Evolutionary conservation across 306 rosid genomes (phyloP).

Genomic region (Dryas octopetala): DNA sequence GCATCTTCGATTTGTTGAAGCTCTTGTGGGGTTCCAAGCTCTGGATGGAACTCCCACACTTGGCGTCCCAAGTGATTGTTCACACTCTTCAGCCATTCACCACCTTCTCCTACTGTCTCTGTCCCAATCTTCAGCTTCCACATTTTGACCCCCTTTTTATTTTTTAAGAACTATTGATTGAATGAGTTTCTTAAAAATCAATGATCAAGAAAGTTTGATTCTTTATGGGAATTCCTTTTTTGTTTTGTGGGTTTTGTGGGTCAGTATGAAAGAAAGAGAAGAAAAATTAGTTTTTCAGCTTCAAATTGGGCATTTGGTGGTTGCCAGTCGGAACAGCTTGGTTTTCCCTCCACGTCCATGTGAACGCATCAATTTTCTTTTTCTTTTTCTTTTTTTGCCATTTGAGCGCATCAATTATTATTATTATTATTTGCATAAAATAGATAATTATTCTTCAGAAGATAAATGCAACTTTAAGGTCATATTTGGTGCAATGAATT

Average conservation of each 20-base stretch:
- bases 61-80: conserved; percentile 41
- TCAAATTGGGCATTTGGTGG: neutral
- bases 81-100: conserved; percentile 27
- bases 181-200: neutral
- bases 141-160: conserved; percentile 13
- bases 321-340: neutral
- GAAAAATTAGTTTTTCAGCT: neutral
- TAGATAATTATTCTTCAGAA: too few species aligned
- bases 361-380: too few species aligned
- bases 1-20: conserved; percentile 34
- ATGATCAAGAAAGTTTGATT: neutral
- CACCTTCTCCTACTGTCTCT: conserved; percentile 23
- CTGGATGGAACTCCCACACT: conserved; percentile 43
- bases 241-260: neutral
- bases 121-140: conserved; percentile 42
- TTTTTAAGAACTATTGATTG: neutral
- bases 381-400: too few species aligned
- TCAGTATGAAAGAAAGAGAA: neutral
- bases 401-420: too few species aligned
- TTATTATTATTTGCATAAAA: too few species aligned
- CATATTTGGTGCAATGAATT: too few species aligned
- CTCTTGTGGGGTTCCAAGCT: conserved; percentile 33
- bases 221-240: neutral
- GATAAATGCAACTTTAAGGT: too few species aligned
- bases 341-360: too few species aligned